Conservation (phyloP, 306 rosid genomes). For the Sphenostylis stenocarpa region DNA sequence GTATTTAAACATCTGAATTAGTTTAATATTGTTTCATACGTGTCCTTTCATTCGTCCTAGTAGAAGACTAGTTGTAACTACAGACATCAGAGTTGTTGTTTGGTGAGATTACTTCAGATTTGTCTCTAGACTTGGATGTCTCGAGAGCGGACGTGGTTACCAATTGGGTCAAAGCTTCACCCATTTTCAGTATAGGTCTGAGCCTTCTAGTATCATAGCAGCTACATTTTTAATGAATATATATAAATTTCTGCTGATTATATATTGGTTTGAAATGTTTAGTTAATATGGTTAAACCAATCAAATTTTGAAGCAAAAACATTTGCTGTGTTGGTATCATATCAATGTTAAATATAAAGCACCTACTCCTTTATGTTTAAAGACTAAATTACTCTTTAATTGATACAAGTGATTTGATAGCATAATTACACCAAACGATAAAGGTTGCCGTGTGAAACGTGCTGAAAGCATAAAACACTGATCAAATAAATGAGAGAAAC, state of each 20-base stretch:
- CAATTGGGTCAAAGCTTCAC: constrained; percentile 22
- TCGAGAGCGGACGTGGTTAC: constrained; percentile 10
- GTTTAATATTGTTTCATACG: neutral
- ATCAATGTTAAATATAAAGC: neutral
- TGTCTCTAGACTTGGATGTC: constrained; percentile 28
- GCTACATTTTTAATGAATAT: neutral
- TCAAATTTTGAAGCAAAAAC: neutral
- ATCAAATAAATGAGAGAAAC: neutral
- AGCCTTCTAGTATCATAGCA: neutral
- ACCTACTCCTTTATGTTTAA: neutral
- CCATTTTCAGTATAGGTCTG: neutral
- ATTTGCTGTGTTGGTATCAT: neutral
- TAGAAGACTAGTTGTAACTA: constrained; percentile 30
- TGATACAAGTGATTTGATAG: neutral
- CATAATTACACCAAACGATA: neutral
- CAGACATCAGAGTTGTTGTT: constrained; percentile 39
- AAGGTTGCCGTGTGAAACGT: neutral
- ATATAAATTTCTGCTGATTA: neutral
- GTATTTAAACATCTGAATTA: neutral
- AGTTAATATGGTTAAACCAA: neutral
- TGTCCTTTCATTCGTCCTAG: constrained; percentile 24
- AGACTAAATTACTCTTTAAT: neutral
- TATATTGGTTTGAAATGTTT: neutral
- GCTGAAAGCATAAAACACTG: neutral
- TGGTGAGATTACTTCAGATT: constrained; percentile 46